These are phyloP conservation scores for Xanthoconium stramineum DNA, from an alignment of 768 basidiomycete genomes.

Conservation along the genomic window DNA sequence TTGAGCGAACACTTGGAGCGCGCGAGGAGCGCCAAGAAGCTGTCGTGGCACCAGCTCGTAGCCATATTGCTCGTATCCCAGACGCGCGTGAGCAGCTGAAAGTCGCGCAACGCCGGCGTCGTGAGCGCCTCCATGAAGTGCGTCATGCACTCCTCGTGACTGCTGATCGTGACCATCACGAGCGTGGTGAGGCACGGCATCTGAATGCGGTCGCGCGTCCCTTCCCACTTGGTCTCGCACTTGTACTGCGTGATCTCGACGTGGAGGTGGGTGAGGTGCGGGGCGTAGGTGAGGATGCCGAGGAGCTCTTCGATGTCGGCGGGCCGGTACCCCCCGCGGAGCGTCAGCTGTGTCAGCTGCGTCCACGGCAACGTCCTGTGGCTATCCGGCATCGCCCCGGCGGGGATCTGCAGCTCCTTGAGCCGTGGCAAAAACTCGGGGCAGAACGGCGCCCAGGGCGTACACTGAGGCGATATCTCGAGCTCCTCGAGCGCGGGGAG, in stretches of 20 bases:
- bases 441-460: conserved; percentile 29
- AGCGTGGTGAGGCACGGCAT: conserved; percentile 31
- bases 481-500: conserved; percentile 30
- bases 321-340: conserved; percentile 29
- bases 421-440: conserved; percentile 25
- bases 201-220: conserved; percentile 16
- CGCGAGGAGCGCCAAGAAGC: conserved; percentile 23
- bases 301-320: conserved; percentile 27
- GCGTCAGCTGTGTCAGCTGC: conserved; percentile 30
- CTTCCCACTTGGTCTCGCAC: conserved; percentile 28
- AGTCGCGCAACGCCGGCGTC: conserved; percentile 25
- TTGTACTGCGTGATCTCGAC: conserved; percentile 32
- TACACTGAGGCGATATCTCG: conserved; percentile 32
- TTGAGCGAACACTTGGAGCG: conserved; percentile 30
- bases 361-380: conserved; percentile 32
- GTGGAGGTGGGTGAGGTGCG: conserved; percentile 28
- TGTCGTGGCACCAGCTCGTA: conserved; percentile 30
- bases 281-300: conserved; percentile 23
- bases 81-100: conserved; percentile 32
- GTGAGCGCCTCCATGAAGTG: conserved; percentile 27
- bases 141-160: conserved; percentile 27
- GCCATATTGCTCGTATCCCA: conserved; percentile 30
- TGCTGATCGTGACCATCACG: conserved; percentile 30
- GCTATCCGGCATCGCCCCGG: conserved; percentile 31
- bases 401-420: conserved; percentile 29